Percentiles rank a stretch among this genome's conserved stretches.
These are phyloP conservation scores for Salvia rosmarinus DNA, from an alignment of 257 asterid species.

Conservation along the genomic window DNA sequence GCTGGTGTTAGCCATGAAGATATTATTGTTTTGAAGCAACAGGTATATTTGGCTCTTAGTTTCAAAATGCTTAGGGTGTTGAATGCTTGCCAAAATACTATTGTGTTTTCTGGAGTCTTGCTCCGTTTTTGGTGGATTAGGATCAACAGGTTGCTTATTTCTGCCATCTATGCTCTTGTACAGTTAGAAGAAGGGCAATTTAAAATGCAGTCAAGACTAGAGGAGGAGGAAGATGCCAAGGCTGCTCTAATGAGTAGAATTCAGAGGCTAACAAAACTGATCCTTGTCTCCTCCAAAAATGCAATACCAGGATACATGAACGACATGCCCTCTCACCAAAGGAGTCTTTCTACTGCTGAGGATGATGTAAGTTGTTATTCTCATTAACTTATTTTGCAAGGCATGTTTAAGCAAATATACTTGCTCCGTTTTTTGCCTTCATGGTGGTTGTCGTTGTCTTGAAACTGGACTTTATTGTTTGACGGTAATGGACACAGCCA, in stretches of 20 bases:
- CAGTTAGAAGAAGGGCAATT: constrained; percentile 97
- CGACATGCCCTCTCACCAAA: constrained; percentile 58
- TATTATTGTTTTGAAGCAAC: constrained; percentile 69
- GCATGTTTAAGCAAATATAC: constrained; percentile 27
- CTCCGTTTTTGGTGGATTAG: constrained; percentile 18
- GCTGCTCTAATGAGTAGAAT: constrained; percentile 97
- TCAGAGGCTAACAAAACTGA: constrained; percentile 91
- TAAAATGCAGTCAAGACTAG: constrained; percentile 95
- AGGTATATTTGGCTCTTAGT: constrained; percentile 49
- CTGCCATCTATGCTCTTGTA: constrained; percentile 22
- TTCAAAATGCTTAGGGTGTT: background rate
- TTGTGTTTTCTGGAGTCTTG: background rate
- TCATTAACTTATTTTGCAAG: constrained; percentile 25
- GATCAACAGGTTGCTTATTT: constrained; percentile 15
- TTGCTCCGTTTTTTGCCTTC: constrained; percentile 13
- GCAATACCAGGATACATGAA: constrained; percentile 66
- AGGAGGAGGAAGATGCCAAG: constrained; percentile 99
- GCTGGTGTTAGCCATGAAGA: constrained; percentile 87
- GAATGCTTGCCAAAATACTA: constrained; percentile 3
- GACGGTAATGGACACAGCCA: background rate
- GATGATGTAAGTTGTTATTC: constrained; percentile 63
- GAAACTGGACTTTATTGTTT: constrained; percentile 16
- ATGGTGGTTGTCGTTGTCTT: constrained; percentile 1
- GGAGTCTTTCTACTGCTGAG: constrained; percentile 59
- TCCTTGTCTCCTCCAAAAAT: constrained; percentile 97